Conservation (phyloP, 2,329 filamentous ascomycete genomes). For the Cryphonectria naterciae region DNA sequence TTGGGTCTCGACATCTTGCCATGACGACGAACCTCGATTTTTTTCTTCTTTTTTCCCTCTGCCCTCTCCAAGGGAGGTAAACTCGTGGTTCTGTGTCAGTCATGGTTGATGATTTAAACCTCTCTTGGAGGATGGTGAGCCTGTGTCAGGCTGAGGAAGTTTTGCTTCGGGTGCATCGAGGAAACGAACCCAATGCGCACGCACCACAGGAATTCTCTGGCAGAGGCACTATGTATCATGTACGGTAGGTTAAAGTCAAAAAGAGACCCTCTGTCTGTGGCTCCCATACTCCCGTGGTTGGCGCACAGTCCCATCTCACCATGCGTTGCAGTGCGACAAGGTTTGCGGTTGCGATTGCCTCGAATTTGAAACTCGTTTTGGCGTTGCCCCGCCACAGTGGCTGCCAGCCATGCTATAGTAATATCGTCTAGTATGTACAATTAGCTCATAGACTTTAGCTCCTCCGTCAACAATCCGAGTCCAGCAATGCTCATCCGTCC, state of each 20-base stretch:
- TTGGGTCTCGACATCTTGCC: conserved; percentile 62
- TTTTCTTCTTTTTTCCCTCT: not conserved
- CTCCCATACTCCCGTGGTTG: not conserved
- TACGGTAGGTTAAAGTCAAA: not conserved
- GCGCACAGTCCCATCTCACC: not conserved
- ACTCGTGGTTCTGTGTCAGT: not conserved
- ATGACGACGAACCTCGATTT: not conserved
- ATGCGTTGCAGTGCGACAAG: not conserved
- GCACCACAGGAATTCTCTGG: not conserved
- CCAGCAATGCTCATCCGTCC: not conserved
- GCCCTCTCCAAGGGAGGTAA: not conserved
- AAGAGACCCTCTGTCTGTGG: not conserved
- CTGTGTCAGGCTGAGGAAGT: not conserved
- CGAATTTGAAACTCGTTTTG: conserved; percentile 14
- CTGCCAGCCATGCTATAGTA: not conserved
- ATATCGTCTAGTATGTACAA: not conserved
- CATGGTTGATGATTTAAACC: not conserved
- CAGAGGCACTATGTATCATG: not conserved
- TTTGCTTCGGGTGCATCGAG: not conserved
- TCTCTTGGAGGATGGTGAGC: not conserved
- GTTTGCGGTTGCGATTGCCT: not conserved
- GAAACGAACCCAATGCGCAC: too few species aligned
- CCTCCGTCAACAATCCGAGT: not conserved
- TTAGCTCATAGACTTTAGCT: conserved; percentile 16
- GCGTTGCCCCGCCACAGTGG: not conserved